Evolutionary conservation across 805 yeast species (phyloP).

Genomic region (Priceomyces fermenticarens): DNA sequence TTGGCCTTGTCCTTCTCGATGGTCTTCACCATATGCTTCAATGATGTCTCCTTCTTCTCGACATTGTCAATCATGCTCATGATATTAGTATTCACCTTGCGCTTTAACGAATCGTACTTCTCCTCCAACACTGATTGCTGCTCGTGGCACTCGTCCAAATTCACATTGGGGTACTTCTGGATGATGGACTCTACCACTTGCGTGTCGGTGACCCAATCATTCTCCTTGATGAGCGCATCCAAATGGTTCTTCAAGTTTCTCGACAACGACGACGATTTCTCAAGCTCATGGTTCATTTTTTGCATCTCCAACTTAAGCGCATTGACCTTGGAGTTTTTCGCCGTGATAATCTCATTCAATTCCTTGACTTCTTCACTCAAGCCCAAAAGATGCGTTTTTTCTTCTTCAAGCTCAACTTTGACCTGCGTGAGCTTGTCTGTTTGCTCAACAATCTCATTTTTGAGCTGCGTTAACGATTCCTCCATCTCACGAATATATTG

Average conservation of each 20-base stretch:
- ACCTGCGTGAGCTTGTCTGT: constrained; percentile 14
- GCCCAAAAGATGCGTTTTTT: constrained; percentile 59
- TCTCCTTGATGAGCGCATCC: constrained; percentile 47
- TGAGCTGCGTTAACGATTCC: constrained; percentile 5
- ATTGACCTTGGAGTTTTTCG: constrained; percentile 42
- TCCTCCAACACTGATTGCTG: constrained; percentile 55
- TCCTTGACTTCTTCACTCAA: constrained; percentile 75
- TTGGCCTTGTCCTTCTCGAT: constrained; percentile 86
- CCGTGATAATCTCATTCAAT: constrained; percentile 43
- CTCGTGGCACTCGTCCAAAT: constrained; percentile 59
- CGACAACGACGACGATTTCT: constrained; percentile 41
- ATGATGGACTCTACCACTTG: constrained; percentile 53
- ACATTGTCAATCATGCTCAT: constrained; percentile 91
- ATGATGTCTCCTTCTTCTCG: constrained; percentile 77
- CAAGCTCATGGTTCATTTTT: constrained; percentile 53
- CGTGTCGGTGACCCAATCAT: constrained; percentile 73
- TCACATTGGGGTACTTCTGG: constrained; percentile 60
- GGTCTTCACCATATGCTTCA: constrained; percentile 77
- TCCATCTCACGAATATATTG: constrained; percentile 27
- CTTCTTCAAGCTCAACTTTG: constrained; percentile 43
- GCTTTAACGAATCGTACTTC: constrained; percentile 64
- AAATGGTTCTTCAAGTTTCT: constrained; percentile 36
- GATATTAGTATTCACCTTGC: constrained; percentile 80
- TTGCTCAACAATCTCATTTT: constrained; percentile 25
- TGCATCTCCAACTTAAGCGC: constrained; percentile 52